Evolutionary conservation across 768 basidiomycete species (phyloP).

Genomic region (Suillus plorans): DNA sequence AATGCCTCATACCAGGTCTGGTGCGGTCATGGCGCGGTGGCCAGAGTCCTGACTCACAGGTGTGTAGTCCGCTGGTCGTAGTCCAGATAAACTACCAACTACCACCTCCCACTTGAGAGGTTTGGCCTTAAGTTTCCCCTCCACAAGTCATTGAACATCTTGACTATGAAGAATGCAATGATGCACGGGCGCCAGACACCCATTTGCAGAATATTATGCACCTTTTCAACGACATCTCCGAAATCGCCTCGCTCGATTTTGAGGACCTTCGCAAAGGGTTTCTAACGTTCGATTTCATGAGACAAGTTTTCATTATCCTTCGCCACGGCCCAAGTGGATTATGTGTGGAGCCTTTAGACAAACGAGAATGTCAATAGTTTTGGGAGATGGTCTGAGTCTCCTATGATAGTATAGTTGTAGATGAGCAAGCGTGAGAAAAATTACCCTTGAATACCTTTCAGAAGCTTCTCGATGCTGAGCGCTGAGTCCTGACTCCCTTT

Average conservation of each 20-base stretch:
- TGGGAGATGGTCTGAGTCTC: conserved; percentile 38
- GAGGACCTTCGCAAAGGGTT: too few relatives aligned
- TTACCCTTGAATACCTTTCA: too few relatives aligned
- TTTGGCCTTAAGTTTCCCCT: not conserved
- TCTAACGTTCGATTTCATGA: too few relatives aligned
- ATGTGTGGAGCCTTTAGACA: conserved; percentile 38
- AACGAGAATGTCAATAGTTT: conserved; percentile 52
- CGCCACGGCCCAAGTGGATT: conserved; percentile 31
- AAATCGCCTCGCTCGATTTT: too few relatives aligned
- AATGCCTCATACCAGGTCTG: conserved; percentile 36
- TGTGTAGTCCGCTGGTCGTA: not conserved
- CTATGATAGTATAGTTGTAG: too few relatives aligned
- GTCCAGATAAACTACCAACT: not conserved
- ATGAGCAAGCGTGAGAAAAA: not conserved
- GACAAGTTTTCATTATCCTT: conserved; percentile 31
- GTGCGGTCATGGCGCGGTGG: not conserved
- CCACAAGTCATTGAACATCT: conserved; percentile 40
- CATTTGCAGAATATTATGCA: conserved; percentile 27
- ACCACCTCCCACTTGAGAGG: not conserved
- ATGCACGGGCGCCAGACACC: not conserved
- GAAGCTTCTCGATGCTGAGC: not conserved
- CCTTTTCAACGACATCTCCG: conserved; percentile 53
- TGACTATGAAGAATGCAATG: conserved; percentile 33
- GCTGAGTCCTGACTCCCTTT: not conserved
- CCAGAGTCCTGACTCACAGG: not conserved